Percentiles rank a stretch among this genome's conserved stretches.
Conservation (phyloP, 148 eudicot species). For the Drosera capensis region DNA sequence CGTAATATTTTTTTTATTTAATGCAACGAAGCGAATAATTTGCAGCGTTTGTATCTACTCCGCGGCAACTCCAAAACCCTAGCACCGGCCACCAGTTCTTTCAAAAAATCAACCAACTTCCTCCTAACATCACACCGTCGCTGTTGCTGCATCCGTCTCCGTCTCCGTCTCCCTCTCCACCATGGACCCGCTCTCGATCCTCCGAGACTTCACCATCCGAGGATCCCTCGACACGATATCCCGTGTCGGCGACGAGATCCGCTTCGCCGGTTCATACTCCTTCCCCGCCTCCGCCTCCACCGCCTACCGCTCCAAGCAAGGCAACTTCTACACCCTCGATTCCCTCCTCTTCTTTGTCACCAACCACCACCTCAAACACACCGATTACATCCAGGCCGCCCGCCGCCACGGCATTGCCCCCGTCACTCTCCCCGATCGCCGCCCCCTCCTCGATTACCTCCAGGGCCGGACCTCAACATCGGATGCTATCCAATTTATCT, state of each 20-base stretch:
- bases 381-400: constrained; percentile 52
- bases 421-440: constrained; percentile 73
- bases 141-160: constrained; percentile 8
- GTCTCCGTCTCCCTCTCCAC: neutral
- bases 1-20: too few relatives aligned
- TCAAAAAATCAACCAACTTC: too few relatives aligned
- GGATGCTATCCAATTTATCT: constrained; percentile 38
- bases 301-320: constrained; percentile 67
- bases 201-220: constrained; percentile 65
- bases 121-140: too few relatives aligned
- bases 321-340: constrained; percentile 69
- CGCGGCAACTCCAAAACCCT: too few relatives aligned
- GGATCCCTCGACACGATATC: constrained; percentile 42
- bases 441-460: constrained; percentile 64
- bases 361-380: constrained; percentile 48
- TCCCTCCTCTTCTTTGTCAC: constrained; percentile 64
- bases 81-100: too few relatives aligned
- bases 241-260: constrained; percentile 38
- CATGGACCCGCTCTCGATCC: constrained; percentile 75
- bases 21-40: too few relatives aligned
- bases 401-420: constrained; percentile 35
- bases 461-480: constrained; percentile 47
- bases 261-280: constrained; percentile 37
- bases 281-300: constrained; percentile 56
- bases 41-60: too few relatives aligned